Conservation (phyloP, 345 rosid species). For the Garcia nutans region DNA sequence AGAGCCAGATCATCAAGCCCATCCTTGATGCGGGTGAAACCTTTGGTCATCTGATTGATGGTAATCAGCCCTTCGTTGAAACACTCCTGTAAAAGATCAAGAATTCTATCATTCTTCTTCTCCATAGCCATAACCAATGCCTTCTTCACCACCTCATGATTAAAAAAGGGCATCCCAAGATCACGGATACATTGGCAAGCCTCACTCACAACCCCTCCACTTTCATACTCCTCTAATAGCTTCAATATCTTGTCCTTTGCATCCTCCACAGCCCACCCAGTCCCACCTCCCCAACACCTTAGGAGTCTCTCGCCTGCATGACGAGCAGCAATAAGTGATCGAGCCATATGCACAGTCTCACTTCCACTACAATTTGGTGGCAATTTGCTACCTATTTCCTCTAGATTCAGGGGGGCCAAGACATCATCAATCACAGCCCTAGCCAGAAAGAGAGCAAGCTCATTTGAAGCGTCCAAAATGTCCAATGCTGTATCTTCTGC, state of each 20-base stretch:
- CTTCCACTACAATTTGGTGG: constrained; percentile 81
- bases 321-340: constrained; percentile 81
- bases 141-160: constrained; percentile 98
- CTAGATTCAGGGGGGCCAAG: constrained; percentile 83
- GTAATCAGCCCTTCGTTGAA: constrained; percentile 89
- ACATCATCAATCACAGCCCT: constrained; percentile 98
- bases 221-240: constrained; percentile 89
- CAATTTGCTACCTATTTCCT: constrained; percentile 73
- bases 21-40: constrained; percentile 79
- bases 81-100: constrained; percentile 83
- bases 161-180: constrained; percentile 94
- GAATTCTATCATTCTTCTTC: constrained; percentile 87
- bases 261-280: constrained; percentile 98
- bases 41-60: constrained; percentile 87
- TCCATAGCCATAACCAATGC: constrained; percentile 99
- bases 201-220: constrained; percentile 83
- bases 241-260: constrained; percentile 97
- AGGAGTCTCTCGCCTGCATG: constrained; percentile 97
- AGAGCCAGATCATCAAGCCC: constrained; percentile 94
- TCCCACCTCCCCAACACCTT: constrained; percentile 99
- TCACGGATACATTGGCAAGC: constrained; percentile 98
- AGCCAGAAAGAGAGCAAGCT: constrained; percentile 93
- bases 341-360: constrained; percentile 73
- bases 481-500: constrained; percentile 97
- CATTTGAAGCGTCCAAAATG: constrained; percentile 93